phyloP scores from a whole-genome alignment of 202 grass and related monocot genomes.

The Sporobolus alterniflorus region DNA sequence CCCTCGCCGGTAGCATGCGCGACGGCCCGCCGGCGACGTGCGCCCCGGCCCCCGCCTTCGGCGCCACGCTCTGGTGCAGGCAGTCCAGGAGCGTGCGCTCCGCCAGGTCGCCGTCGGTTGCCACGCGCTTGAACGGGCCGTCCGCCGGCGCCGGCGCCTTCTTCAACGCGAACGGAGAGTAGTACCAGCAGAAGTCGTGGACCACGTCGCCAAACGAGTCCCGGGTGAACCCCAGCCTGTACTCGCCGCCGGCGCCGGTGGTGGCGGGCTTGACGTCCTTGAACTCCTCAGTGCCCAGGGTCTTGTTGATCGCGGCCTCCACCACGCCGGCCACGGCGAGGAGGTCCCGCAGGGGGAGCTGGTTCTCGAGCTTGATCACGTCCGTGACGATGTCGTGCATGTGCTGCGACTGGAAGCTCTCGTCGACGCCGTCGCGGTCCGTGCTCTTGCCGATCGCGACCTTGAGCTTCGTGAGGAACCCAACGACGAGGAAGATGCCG shows the following conservation, averaged over 20 bases:
- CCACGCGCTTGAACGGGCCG: neutral
- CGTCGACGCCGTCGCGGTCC: constrained; percentile 37
- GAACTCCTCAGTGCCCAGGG: accelerated
- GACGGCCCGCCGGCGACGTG: neutral
- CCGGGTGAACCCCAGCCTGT: neutral
- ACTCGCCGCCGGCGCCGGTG: neutral
- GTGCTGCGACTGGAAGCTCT: constrained; percentile 34
- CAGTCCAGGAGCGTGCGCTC: constrained; percentile 40
- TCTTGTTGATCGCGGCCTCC: neutral
- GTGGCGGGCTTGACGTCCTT: neutral
- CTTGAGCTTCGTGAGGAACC: constrained; percentile 44
- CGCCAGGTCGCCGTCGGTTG: neutral
- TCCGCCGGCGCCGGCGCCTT: neutral
- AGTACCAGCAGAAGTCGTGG: constrained; percentile 58
- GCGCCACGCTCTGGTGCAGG: constrained; percentile 38
- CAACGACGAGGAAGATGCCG: constrained; percentile 58
- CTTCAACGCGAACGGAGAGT: constrained; percentile 49
- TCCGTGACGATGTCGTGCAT: constrained; percentile 57
- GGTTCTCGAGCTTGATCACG: constrained; percentile 66
- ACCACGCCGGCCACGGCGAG: constrained; percentile 1
- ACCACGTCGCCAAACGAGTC: constrained; percentile 9
- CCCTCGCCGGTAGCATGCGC: constrained; percentile 24
- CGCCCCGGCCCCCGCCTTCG: neutral
- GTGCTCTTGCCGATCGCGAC: neutral
- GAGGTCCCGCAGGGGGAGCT: constrained; percentile 20